Evolutionary conservation across 2,329 filamentous ascomycete species (phyloP), one percentile per base, ranked within the genome.

Genomic region (Epichloe festucae): DNA sequence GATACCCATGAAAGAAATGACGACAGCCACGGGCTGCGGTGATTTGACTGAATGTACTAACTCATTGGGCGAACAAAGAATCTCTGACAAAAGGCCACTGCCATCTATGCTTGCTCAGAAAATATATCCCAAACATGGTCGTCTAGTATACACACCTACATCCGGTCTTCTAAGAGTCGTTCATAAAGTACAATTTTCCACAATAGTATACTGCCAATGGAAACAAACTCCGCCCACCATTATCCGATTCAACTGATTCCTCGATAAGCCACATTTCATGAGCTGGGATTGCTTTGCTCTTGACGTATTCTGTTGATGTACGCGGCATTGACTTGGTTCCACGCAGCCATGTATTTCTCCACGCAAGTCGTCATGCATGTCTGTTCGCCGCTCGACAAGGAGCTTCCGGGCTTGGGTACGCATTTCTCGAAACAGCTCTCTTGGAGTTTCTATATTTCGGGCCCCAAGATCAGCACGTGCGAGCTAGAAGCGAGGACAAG

Each of bases 291-390:
- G 52, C 57, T 60, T 51, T 70, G 71, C 70, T 84, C 82, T 57
- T 75, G 74, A 67, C 84, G 80, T 68, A 81, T 67, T 59, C 79
- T 75, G 56, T 69, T 68, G 62, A 88, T 78, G 66, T 88, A 89
- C 41, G 82, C 75, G 46, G 74, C 68, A 71, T 82, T 85, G 62
- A 87, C 82, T 56, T 77, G 72, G 70, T 89, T 89, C 87, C 87
- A 91, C 11, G 85, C 78, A 35, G 76, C 71, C 75, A 90, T 87
- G 74, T 90, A 91, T 69, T 90, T 90, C 62, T 90, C 85, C 80
- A 89, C 87, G 73, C 87, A 91, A 54, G 77, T 74, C 19, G 78
- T 86, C 63, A 87, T 76, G 72, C 87, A 91, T 21, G 77, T 74
- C 63, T 81, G 74, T 67, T 91, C 87, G 68, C 76, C 69, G 67